Percentiles rank a stretch among this genome's conserved stretches.
These are phyloP conservation scores for Scytalidium sp. DNA, from an alignment of 2,329 filamentous ascomycete genomes.

Conservation along the genomic window DNA sequence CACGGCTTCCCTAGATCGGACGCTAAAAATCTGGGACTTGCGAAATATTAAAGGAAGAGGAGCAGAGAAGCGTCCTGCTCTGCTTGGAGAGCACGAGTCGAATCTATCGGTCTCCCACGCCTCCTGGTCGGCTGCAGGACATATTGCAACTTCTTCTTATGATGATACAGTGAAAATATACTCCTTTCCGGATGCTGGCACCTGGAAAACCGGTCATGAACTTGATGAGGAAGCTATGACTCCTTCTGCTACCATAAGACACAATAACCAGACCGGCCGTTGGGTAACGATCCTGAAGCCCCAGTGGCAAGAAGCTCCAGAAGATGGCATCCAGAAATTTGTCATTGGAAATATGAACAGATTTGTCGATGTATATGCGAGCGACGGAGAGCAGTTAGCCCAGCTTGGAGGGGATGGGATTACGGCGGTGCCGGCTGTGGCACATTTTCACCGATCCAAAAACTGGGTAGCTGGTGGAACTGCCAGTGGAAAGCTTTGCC, in stretches of 20 bases:
- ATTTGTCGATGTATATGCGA: constrained; percentile 87
- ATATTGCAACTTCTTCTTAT: constrained; percentile 89
- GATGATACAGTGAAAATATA: constrained; percentile 96
- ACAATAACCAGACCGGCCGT: constrained; percentile 94
- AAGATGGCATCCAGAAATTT: constrained; percentile 80
- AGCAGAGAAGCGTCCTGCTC: constrained; percentile 57
- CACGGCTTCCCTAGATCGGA: constrained; percentile 87
- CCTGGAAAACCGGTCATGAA: constrained; percentile 57
- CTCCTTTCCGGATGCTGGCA: constrained; percentile 61
- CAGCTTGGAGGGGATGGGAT: constrained; percentile 87
- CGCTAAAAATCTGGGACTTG: constrained; percentile 88
- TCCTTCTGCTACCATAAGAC: constrained; percentile 66
- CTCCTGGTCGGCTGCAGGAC: constrained; percentile 80
- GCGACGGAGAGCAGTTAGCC: constrained; percentile 80
- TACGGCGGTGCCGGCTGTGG: constrained; percentile 89
- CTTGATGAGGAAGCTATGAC: constrained; percentile 62
- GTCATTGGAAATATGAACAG: constrained; percentile 97
- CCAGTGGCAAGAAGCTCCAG: constrained; percentile 83
- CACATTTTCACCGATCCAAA: constrained; percentile 80
- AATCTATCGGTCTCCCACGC: constrained; percentile 88
- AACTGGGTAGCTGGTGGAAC: constrained; percentile 94
- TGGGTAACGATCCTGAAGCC: constrained; percentile 84
- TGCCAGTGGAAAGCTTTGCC: constrained; percentile 84
- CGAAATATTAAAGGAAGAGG: constrained; percentile 69
- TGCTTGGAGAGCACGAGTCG: constrained; percentile 80